phyloP scores from a whole-genome alignment of 108 stramenopile genomes.

The Cylindrotheca fusiformis region DNA sequence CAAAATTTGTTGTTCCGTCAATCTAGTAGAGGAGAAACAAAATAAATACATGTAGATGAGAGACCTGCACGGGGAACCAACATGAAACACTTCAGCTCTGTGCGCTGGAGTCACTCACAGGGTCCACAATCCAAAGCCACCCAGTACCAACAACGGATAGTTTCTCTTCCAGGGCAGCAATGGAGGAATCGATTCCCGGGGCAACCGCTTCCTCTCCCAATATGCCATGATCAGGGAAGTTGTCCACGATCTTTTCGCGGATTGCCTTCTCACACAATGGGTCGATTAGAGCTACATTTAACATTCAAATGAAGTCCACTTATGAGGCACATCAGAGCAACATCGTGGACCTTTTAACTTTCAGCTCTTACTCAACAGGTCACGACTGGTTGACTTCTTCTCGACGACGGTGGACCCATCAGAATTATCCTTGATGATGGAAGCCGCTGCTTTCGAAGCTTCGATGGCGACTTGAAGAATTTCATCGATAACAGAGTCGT shows the following conservation, averaged over 20 bases:
- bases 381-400: slow-evolving; percentile 69
- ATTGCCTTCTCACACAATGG: slow-evolving; percentile 34
- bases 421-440: slow-evolving; percentile 45
- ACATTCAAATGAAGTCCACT: too few relatives aligned
- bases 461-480: slow-evolving; percentile 38
- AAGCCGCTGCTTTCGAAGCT: slow-evolving; percentile 48
- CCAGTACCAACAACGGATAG: slow-evolving; percentile 8
- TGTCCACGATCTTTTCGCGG: slow-evolving; percentile 39
- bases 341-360: too few relatives aligned
- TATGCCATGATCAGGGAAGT: slow-evolving; percentile 69
- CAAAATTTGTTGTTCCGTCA: slow-evolving; percentile 78
- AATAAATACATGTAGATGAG: too few relatives aligned
- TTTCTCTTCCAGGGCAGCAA: slow-evolving; percentile 55
- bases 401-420: slow-evolving; percentile 47
- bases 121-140: slow-evolving; percentile 45
- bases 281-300: slow-evolving; percentile 5
- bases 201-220: slow-evolving; percentile 90
- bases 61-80: too few relatives aligned
- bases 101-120: too few relatives aligned
- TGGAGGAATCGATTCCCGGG: slow-evolving; percentile 74
- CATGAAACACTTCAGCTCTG: too few relatives aligned
- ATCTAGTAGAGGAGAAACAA: slow-evolving; percentile 9
- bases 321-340: too few relatives aligned
- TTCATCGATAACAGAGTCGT: background rate
- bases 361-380: slow-evolving; percentile 62